Conservation (phyloP, 1,139 yeast genomes). For the Suhomyces terraborum region DNA sequence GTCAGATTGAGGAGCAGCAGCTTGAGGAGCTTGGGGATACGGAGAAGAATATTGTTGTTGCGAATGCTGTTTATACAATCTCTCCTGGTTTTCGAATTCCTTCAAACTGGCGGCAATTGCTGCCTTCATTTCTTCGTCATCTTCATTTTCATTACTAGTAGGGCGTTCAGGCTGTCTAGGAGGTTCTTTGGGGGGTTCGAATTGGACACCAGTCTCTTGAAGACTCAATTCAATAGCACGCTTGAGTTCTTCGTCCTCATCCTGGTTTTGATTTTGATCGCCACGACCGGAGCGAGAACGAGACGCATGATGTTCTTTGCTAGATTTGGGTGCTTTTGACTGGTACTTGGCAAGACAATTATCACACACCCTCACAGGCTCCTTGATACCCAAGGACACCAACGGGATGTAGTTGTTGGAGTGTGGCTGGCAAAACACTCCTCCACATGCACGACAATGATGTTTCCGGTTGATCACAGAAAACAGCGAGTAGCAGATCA, state of each 20-base stretch:
- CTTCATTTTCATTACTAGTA: slow-evolving; percentile 28
- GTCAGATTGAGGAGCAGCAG: slow-evolving; percentile 26
- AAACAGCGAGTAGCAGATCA: slow-evolving; percentile 85
- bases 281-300: slow-evolving; percentile 1
- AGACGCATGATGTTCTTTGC: slow-evolving; percentile 2
- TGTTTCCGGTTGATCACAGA: slow-evolving; percentile 87
- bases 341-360: slow-evolving; percentile 69
- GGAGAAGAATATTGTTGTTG: slow-evolving; percentile 12
- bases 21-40: slow-evolving; percentile 10
- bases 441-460: slow-evolving; percentile 97
- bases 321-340: slow-evolving; percentile 22
- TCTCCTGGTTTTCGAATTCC: slow-evolving; percentile 59
- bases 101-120: slow-evolving; percentile 92
- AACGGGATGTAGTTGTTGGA: slow-evolving; percentile 70
- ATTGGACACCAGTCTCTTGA: slow-evolving; percentile 48
- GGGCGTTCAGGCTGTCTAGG: slow-evolving; percentile 13
- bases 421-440: slow-evolving; percentile 85
- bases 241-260: slow-evolving; percentile 76
- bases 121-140: slow-evolving; percentile 83
- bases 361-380: slow-evolving; percentile 93
- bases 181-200: slow-evolving; percentile 18
- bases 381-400: slow-evolving; percentile 82
- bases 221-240: slow-evolving; percentile 79
- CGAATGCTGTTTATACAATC: slow-evolving; percentile 17
- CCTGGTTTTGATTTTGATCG: slow-evolving; percentile 32